Evolutionary conservation across 768 basidiomycete species (phyloP), one percentile per base, ranked within the genome.

Genomic region (Pisolithus tinctorius): DNA sequence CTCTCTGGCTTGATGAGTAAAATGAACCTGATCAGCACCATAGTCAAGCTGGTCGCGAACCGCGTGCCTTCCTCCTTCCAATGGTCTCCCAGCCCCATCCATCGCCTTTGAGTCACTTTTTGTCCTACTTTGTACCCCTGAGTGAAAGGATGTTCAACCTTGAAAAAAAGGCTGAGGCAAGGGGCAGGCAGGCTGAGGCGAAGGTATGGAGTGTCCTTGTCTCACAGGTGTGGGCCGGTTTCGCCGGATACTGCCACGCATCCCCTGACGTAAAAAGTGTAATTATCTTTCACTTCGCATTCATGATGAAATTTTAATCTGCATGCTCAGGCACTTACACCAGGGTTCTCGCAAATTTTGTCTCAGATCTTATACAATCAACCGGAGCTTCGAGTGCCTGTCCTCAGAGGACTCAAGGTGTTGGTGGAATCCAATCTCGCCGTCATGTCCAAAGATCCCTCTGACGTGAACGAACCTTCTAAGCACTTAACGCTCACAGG

Each of bases 151-250:
- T 98, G 78, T 99, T 98, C 62, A 80, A 91, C 61, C 70, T 90
- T 36, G 88, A 94, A 63, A 82, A 88, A 53, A 83, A 78, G 14
- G 88, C 92, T 0, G 88, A 89, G 56, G 71, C 75, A 6, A 85
- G 84, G 49, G 81, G 79, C 11, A 81, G 83, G 36, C 78, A 77
- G 47, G 83, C 88, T 0, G 93, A 98, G 67, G 88, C 87, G 13
- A 99, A 98, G 69, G 84, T 98, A 36, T 99, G 93, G 91, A 88
- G 82, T 56, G 93, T 95, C 10, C 78, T 98, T 42, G 83, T 97
- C 23, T 84, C 86, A 9, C 96, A 99, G 67, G 82, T 95, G 17
- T 99, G 96, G 96, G 75, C 82, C 25, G 90, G 94, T 25, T 78
- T 98, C 38, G 82, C 83, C 6, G 93, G 93, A 1, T 99, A 98